These are phyloP conservation scores for Dendrocalamus latiflorus DNA, from an alignment of 202 grass and related monocot genomes.

Conservation along the genomic window DNA sequence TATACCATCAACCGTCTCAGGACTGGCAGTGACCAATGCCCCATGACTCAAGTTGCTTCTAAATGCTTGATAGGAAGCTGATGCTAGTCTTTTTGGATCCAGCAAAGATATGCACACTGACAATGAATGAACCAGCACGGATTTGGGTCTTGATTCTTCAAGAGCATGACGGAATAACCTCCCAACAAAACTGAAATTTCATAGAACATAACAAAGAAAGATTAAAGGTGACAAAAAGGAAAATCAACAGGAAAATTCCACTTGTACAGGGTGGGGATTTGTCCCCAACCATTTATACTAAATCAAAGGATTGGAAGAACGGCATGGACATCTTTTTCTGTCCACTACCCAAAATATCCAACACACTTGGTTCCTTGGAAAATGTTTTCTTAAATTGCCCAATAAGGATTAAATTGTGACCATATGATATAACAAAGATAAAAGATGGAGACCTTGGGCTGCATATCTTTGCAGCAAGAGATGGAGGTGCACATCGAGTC, in stretches of 20 bases:
- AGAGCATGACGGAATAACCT: conserved; percentile 84
- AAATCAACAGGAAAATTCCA: background rate
- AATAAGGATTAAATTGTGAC: conserved; percentile 7
- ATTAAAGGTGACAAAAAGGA: background rate
- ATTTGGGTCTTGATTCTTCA: conserved; percentile 86
- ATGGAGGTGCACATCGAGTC: conserved; percentile 84
- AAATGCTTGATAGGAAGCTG: conserved; percentile 95
- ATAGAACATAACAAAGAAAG: conserved; percentile 14
- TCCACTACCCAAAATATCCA: conserved; percentile 1
- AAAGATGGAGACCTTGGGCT: conserved; percentile 54
- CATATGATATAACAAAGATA: conserved; percentile 1
- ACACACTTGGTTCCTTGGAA: background rate
- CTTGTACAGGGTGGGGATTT: background rate
- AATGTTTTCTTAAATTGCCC: background rate
- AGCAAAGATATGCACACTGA: conserved; percentile 95
- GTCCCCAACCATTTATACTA: background rate
- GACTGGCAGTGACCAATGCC: conserved; percentile 84
- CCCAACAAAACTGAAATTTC: conserved; percentile 83
- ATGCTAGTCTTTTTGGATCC: conserved; percentile 92
- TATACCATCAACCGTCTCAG: conserved; percentile 91
- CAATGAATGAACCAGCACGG: conserved; percentile 88
- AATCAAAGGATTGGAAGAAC: background rate
- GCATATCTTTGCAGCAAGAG: conserved; percentile 84
- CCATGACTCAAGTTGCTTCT: conserved; percentile 95
- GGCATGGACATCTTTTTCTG: conserved; percentile 14